Evolutionary conservation across 179 eudicot species (phyloP).

Genomic region (Monotropa hypopitys): DNA sequence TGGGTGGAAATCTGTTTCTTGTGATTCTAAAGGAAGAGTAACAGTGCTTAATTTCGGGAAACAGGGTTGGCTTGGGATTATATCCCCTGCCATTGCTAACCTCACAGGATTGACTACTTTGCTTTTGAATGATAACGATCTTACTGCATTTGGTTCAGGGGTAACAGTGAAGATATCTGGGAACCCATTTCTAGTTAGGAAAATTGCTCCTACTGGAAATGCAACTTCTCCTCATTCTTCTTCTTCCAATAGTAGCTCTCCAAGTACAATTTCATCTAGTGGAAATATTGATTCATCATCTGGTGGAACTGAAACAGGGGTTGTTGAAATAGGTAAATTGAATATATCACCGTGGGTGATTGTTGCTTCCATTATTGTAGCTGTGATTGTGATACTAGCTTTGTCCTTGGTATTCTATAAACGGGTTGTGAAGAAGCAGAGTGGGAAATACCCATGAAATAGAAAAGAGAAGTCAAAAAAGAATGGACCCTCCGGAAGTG

Average conservation of each 20-base stretch:
- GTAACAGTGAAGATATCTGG: constrained; percentile 31
- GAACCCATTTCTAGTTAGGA: constrained; percentile 39
- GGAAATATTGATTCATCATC: constrained; percentile 14
- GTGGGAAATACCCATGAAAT: background rate
- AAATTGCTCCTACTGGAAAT: constrained; percentile 12
- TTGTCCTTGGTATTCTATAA: constrained; percentile 6
- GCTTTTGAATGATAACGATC: constrained; percentile 42
- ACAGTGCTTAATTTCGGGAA: constrained; percentile 40
- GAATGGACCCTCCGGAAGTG: constrained; percentile 27
- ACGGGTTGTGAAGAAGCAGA: constrained; percentile 1
- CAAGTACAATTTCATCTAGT: background rate
- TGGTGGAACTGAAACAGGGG: background rate
- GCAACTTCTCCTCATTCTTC: constrained; percentile 7
- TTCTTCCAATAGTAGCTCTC: background rate
- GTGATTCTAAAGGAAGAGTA: constrained; percentile 32
- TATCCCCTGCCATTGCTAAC: constrained; percentile 45
- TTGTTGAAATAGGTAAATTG: constrained; percentile 7
- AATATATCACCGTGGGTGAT: constrained; percentile 16
- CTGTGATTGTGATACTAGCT: constrained; percentile 22
- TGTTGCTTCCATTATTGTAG: constrained; percentile 22
- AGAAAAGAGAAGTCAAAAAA: background rate
- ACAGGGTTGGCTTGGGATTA: constrained; percentile 41
- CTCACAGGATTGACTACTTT: constrained; percentile 23
- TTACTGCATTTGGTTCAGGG: constrained; percentile 23
- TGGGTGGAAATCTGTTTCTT: constrained; percentile 40